These are phyloP conservation scores for Achaetomiella virescens DNA, from an alignment of 495 filamentous ascomycete species.

Conservation along the genomic window DNA sequence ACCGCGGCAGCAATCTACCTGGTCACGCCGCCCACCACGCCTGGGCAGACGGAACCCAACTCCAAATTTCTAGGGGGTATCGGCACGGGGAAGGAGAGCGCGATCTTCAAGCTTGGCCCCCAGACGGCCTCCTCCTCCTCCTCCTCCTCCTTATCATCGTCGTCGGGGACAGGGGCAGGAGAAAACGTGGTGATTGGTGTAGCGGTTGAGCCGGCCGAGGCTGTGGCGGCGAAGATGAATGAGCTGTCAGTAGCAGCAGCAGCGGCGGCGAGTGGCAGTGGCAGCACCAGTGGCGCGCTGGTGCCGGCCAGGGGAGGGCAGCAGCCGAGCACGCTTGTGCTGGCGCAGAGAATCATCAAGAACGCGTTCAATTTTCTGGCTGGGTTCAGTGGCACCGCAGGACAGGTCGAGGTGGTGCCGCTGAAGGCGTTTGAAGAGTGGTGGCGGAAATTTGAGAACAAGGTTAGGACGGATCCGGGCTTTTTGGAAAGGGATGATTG, in stretches of 20 bases:
- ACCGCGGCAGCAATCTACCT: conserved; percentile 88
- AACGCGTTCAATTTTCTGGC: conserved; percentile 97
- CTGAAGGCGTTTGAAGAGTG: conserved; percentile 89
- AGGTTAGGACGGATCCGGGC: conserved; percentile 74
- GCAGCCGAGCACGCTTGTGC: conserved; percentile 56
- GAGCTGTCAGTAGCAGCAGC: conserved; percentile 42
- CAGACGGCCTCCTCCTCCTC: conserved; percentile 24
- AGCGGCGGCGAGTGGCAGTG: conserved; percentile 18
- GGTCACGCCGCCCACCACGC: conserved; percentile 36
- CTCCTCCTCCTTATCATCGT: background rate
- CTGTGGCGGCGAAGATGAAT: conserved; percentile 62
- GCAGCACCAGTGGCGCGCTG: conserved; percentile 16
- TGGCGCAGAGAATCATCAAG: conserved; percentile 89
- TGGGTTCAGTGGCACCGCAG: conserved; percentile 62
- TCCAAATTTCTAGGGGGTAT: conserved; percentile 85
- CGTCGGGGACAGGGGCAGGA: background rate
- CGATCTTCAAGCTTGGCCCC: conserved; percentile 70
- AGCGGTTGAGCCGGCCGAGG: conserved; percentile 67
- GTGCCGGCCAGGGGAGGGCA: conserved; percentile 3
- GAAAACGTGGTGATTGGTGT: conserved; percentile 66
- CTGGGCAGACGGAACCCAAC: conserved; percentile 31
- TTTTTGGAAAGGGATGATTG: conserved; percentile 77
- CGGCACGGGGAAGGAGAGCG: conserved; percentile 78
- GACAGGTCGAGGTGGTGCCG: conserved; percentile 73
- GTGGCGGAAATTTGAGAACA: conserved; percentile 95